These are phyloP conservation scores for Chalciporus sp. DNA, from an alignment of 1,284 basidiomycete genomes.

Conservation along the genomic window DNA sequence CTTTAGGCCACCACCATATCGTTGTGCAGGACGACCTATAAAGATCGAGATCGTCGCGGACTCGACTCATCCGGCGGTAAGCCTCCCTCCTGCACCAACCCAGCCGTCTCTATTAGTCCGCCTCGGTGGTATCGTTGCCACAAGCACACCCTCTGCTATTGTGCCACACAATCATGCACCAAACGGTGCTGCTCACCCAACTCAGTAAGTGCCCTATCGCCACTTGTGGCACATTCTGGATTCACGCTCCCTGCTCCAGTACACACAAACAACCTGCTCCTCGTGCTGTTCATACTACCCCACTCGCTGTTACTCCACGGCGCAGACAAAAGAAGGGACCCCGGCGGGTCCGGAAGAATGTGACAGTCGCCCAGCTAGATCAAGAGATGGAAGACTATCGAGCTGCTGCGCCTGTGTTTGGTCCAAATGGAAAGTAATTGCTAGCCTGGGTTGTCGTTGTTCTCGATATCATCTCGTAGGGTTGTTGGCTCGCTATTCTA, in stretches of 20 bases:
- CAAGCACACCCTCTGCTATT: slow-evolving; percentile 10
- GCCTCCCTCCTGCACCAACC: slow-evolving; percentile 13
- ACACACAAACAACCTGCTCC: slow-evolving; percentile 20
- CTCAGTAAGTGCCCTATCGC: slow-evolving; percentile 16
- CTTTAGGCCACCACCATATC: not conserved
- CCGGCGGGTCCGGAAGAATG: slow-evolving; percentile 58
- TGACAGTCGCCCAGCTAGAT: slow-evolving; percentile 52
- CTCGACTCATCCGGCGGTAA: slow-evolving; percentile 23
- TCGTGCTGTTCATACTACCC: slow-evolving; percentile 20
- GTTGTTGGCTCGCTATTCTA: not conserved
- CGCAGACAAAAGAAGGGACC: slow-evolving; percentile 61
- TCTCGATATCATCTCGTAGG: not conserved
- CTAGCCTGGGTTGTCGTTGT: not conserved
- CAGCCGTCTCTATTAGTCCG: slow-evolving; percentile 42
- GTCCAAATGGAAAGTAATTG: slow-evolving; percentile 18
- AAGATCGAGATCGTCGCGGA: slow-evolving; percentile 70
- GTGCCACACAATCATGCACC: slow-evolving; percentile 14
- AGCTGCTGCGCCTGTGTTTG: slow-evolving; percentile 42
- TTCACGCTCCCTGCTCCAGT: slow-evolving; percentile 6
- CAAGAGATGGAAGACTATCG: slow-evolving; percentile 80
- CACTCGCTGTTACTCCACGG: slow-evolving; percentile 17
- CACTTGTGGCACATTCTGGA: not conserved
- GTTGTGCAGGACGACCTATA: slow-evolving; percentile 58
- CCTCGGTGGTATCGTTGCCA: slow-evolving; percentile 22
- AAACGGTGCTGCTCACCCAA: slow-evolving; percentile 11